Evolutionary conservation across 805 yeast species (phyloP), one percentile per base, ranked within the genome.

Genomic region (Candida endomychidarum): DNA sequence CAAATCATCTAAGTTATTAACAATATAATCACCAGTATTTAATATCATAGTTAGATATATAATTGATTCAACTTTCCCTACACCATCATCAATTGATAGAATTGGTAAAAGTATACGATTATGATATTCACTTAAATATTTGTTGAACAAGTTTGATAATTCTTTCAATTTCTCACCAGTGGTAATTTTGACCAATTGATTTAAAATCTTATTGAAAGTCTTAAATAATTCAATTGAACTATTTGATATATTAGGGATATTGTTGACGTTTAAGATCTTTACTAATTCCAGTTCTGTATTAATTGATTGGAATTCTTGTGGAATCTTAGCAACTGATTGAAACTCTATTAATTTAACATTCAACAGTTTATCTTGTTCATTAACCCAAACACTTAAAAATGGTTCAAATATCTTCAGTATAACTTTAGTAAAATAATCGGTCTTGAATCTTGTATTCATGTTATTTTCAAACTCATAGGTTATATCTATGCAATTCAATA

Each of bases 11-110:
- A 83, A 77, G 2, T 96, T 93, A 8, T 78, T 70, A 12, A 86
- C 77, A 43, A 96, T 82, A 58, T 90, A 93, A 56, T 91, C 96
- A 1, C 96, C 88, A 0, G 99, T 91, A 50, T 88, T 87, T 24
- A 91, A 63, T 8, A 89, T 75, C 55, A 87, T 65, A 20, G 93
- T 81, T 1, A 86, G 70, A 43, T 83, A 77, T 31, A 72, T 74
- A 14, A 86, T 64, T 1, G 86, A 81, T 48, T 85, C 91, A 9
- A 74, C 64, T 19, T 78, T 74, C 57, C 12, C 53, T 75, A 74
- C 39, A 5, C 17, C 29, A 23, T 47, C 48, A 12, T 34, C 39
- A 80, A 68, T 43, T 8, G 51, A 42, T 21, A 64, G 36, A 6
- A 68, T 60, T 4, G 73, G 73, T 6, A 43, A 28, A 20, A 69